These are phyloP conservation scores for Candida palmyrensis DNA, from an alignment of 805 yeast species.

Conservation along the genomic window DNA sequence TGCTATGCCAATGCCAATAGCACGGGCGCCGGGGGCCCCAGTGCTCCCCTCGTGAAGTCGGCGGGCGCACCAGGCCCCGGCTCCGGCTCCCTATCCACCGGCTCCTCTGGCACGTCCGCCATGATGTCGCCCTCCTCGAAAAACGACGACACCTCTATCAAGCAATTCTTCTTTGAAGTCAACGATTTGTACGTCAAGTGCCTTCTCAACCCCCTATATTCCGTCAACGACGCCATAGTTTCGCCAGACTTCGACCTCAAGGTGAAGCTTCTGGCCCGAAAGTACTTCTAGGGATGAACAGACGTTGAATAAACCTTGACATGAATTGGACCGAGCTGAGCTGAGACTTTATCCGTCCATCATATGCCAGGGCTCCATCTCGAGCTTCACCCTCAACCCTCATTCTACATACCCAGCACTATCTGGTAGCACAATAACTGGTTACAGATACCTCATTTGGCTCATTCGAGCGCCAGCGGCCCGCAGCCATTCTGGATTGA, in stretches of 20 bases:
- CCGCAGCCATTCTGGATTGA: too few relatives aligned
- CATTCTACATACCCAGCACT: too few relatives aligned
- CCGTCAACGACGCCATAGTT: constrained; percentile 66
- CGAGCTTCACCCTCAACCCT: too few relatives aligned
- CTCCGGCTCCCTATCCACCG: constrained; percentile 5
- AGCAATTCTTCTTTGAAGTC: constrained; percentile 78
- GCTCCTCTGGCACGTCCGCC: constrained; percentile 4
- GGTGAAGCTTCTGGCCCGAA: constrained; percentile 67
- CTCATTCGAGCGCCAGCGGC: too few relatives aligned
- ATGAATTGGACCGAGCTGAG: too few relatives aligned
- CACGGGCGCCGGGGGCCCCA: constrained; percentile 12
- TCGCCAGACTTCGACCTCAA: constrained; percentile 72
- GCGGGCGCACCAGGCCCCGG: constrained; percentile 49
- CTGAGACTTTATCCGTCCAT: too few relatives aligned
- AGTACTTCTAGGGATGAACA: constrained; percentile 65
- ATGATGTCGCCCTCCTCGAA: constrained; percentile 10
- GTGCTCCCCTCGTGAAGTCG: constrained; percentile 2
- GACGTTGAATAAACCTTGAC: too few relatives aligned
- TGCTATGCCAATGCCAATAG: constrained; percentile 46
- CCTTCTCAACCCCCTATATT: constrained; percentile 80
- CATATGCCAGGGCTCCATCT: too few relatives aligned
- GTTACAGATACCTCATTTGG: too few relatives aligned
- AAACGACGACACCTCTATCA: constrained; percentile 63
- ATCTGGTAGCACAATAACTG: too few relatives aligned
- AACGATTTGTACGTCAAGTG: constrained; percentile 87